A percentile compares a stretch with the other conserved stretches of the same genome.
Evolutionary conservation across 148 eudicot genomes (phyloP).

Genomic region (Dysphania ambrosioides): DNA sequence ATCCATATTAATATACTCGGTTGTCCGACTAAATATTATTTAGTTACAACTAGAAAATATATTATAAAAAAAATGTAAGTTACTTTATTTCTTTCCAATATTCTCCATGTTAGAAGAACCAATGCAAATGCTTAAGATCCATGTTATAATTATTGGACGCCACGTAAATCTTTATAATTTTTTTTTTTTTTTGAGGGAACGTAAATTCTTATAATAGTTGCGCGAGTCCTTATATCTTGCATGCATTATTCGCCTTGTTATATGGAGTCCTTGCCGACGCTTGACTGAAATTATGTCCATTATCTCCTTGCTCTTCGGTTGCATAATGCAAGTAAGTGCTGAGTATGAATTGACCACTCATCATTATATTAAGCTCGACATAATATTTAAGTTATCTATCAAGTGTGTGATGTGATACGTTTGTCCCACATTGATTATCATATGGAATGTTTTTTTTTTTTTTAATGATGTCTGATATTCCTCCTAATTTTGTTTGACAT

Average conservation of each 20-base stretch:
- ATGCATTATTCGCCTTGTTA: background rate
- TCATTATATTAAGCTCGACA: background rate
- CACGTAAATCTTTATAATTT: too few species aligned
- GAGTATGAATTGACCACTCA: conserved; percentile 6
- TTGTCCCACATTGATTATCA: background rate
- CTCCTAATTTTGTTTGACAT: background rate
- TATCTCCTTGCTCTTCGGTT: background rate
- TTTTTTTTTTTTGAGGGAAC: too few species aligned
- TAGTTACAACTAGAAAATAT: too few species aligned
- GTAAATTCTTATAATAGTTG: too few species aligned
- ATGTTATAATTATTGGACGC: too few species aligned
- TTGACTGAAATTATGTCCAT: background rate
- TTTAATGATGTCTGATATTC: background rate
- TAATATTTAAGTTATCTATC: background rate
- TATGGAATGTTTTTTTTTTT: background rate
- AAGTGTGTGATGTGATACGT: background rate
- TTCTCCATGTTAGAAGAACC: too few species aligned
- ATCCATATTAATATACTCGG: too few species aligned
- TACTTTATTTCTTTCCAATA: too few species aligned
- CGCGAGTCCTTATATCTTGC: too few species aligned
- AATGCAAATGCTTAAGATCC: too few species aligned
- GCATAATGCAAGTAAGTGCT: conserved; percentile 5
- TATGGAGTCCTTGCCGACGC: conserved; percentile 2
- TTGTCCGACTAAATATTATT: too few species aligned
- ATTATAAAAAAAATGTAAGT: too few species aligned